Percentiles rank a stretch among this genome's conserved stretches.
Evolutionary conservation across 1,139 yeast genomes (phyloP).

Genomic region (Nadsonia commutata): DNA sequence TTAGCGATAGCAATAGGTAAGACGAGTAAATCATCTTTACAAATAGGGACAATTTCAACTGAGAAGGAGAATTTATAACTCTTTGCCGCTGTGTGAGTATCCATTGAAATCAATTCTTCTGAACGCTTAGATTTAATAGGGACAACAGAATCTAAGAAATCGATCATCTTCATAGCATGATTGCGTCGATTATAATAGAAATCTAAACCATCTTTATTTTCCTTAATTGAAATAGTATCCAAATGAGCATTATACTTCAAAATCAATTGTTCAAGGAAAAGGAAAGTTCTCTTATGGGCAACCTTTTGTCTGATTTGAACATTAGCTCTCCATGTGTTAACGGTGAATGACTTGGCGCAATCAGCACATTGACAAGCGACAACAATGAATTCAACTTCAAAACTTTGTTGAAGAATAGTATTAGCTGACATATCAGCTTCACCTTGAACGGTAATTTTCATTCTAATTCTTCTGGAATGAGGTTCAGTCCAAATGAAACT

Average conservation of each 20-base stretch:
- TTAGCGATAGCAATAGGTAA: conserved; percentile 77
- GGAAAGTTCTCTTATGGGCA: conserved; percentile 89
- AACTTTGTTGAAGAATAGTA: conserved; percentile 84
- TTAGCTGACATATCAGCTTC: conserved; percentile 66
- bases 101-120: conserved; percentile 78
- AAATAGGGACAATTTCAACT: conserved; percentile 90
- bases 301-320: conserved; percentile 97
- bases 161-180: conserved; percentile 89
- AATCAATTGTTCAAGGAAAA: conserved; percentile 88
- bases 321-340: conserved; percentile 97
- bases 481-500: conserved; percentile 98
- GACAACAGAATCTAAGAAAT: conserved; percentile 69
- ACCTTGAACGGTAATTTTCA: conserved; percentile 88
- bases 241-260: conserved; percentile 86
- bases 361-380: conserved; percentile 95
- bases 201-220: conserved; percentile 87
- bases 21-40: conserved; percentile 90
- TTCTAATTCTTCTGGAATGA: conserved; percentile 85
- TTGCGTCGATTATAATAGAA: conserved; percentile 79
- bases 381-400: conserved; percentile 91
- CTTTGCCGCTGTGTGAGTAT: conserved; percentile 81
- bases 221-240: conserved; percentile 85
- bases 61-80: conserved; percentile 85
- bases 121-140: conserved; percentile 75
- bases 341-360: conserved; percentile 93